Evolutionary conservation across 2,329 filamentous ascomycete genomes (phyloP), one percentile per base, ranked within the genome.

Genomic region (Aureobasidium subglaciale): DNA sequence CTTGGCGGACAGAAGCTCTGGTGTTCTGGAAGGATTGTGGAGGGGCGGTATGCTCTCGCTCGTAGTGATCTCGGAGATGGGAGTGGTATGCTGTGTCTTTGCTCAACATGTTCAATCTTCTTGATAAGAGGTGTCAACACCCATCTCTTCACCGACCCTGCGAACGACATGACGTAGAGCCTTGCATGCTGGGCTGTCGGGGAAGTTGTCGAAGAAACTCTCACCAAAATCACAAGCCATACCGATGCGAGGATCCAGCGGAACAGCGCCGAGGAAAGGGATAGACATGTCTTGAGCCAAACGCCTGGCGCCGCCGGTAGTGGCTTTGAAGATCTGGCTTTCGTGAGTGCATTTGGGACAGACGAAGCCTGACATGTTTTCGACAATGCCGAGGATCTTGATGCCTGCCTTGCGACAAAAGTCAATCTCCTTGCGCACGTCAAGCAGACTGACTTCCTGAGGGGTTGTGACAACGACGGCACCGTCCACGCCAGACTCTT

Each of bases 361-460:
- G 53, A 99, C 91, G 64, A 97, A 99, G 3, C 90, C 90, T 57
- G 86, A 89, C 93, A 99, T 99, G 68, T 99, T 99, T 76, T 99
- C 93, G 15, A 96, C 93, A 37, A 99, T 77, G 0, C 93, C 93
- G 3, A 99, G 71, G 6, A 99, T 83, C 45, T 78, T 81, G 62
- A 99, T 97, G 4, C 88, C 90, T 0, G 93, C 93, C 73, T 99
- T 99, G 57, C 85, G 80, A 72, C 95, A 99, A 67, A 99, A 99
- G 67, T 99, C 92, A 57, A 99, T 92, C 72, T 99, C 93, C 73
- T 96, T 97, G 62, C 93, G 79, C 11, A 99, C 93, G 68, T 99
- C 93, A 41, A 99, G 78, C 54, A 99, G 76, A 2, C 87, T 83
- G 16, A 97, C 90, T 72, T 99, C 95, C 70, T 99, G 93, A 1